Evolutionary conservation across 371 early-diverging fungal genomes (phyloP).

Genomic region (Mortierella sp.): DNA sequence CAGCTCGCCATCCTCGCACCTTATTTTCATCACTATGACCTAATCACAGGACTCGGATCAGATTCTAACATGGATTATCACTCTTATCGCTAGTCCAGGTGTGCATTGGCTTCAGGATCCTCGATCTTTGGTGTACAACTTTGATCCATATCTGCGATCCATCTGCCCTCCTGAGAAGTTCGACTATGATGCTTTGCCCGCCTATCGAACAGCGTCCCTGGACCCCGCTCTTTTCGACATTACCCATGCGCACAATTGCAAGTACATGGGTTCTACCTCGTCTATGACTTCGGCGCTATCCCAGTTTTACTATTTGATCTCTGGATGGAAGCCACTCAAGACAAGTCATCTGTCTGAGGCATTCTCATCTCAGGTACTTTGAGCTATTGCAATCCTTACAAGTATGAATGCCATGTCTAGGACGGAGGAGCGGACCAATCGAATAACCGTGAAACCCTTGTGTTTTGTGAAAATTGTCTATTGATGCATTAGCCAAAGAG

Average conservation of each 20-base stretch:
- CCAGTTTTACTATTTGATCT: slow-evolving; percentile 81
- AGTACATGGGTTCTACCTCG: slow-evolving; percentile 90
- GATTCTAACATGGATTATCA: background rate
- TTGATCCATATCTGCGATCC: slow-evolving; percentile 77
- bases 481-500: slow-evolving; percentile 30
- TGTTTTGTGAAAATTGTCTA: background rate
- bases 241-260: slow-evolving; percentile 58
- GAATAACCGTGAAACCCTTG: background rate
- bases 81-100: slow-evolving; percentile 70
- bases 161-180: slow-evolving; percentile 85
- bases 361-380: slow-evolving; percentile 65
- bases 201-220: slow-evolving; percentile 82
- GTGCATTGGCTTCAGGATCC: slow-evolving; percentile 89
- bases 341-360: slow-evolving; percentile 66
- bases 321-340: slow-evolving; percentile 74
- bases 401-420: background rate
- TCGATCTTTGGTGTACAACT: slow-evolving; percentile 80
- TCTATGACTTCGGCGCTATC: slow-evolving; percentile 84
- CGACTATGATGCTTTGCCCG: slow-evolving; percentile 79
- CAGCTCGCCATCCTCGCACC: background rate
- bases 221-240: slow-evolving; percentile 65
- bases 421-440: background rate
- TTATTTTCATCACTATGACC: background rate
- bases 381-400: background rate
- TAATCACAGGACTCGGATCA: background rate